These are phyloP conservation scores for Marsdenia floribunda DNA, from an alignment of 257 asterid genomes.

Conservation along the genomic window DNA sequence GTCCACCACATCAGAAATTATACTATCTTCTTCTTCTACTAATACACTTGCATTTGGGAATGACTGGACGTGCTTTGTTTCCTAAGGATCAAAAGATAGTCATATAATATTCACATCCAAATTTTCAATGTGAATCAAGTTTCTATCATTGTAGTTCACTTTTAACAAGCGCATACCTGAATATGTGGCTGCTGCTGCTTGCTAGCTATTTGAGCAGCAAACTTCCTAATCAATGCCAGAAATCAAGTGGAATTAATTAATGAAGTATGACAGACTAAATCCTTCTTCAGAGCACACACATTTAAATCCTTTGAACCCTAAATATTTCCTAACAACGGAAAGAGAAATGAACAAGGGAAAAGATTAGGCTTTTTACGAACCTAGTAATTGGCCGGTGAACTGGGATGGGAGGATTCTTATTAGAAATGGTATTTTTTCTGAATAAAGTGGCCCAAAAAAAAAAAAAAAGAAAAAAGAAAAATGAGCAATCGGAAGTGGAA, in stretches of 20 bases:
- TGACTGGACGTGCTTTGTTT: conserved; percentile 25
- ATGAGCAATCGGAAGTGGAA: not conserved
- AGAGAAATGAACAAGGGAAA: not conserved
- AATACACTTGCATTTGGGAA: conserved; percentile 21
- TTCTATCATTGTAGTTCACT: not conserved
- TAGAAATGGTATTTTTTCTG: conserved; percentile 42
- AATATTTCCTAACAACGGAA: not conserved
- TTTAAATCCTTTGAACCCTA: not conserved
- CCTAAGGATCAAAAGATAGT: conserved; percentile 12
- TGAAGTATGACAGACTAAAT: not conserved
- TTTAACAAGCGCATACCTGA: conserved; percentile 28
- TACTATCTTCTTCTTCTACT: conserved; percentile 26
- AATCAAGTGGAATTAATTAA: conserved; percentile 11
- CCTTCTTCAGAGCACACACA: not conserved
- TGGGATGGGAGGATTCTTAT: conserved; percentile 40
- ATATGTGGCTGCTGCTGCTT: conserved; percentile 31
- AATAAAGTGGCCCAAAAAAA: conserved; percentile 10
- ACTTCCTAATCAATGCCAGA: conserved; percentile 32
- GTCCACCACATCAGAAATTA: conserved; percentile 41
- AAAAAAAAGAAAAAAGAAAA: not conserved
- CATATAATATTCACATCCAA: not conserved
- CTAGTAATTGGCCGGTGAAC: conserved; percentile 74
- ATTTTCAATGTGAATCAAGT: not conserved
- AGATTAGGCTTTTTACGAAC: conserved; percentile 28
- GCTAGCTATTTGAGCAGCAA: conserved; percentile 54